Conservation (phyloP, 1,284 basidiomycete genomes). For the Ceratobasidium sp. region DNA sequence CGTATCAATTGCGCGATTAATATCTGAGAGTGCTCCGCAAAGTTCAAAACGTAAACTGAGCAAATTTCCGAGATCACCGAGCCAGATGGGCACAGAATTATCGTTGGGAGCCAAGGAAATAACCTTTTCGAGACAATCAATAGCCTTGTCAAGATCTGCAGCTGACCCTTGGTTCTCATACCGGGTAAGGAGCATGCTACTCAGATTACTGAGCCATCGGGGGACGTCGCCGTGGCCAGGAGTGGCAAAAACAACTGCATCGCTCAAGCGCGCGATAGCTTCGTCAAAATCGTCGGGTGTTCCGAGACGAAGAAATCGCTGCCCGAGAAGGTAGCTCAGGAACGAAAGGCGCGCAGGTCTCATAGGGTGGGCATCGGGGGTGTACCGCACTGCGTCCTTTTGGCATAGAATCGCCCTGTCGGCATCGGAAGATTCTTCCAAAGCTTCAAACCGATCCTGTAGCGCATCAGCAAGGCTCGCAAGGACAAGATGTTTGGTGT, state of each 20-base stretch:
- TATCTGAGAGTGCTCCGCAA: background rate
- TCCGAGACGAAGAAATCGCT: background rate
- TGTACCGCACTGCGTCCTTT: background rate
- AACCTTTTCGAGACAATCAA: background rate
- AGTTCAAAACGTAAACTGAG: background rate
- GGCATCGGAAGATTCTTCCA: background rate
- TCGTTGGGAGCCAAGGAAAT: background rate
- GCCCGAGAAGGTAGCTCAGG: background rate
- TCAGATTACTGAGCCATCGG: background rate
- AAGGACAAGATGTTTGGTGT: background rate
- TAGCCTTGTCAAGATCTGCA: background rate
- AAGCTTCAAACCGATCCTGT: background rate
- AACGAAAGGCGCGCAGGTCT: background rate
- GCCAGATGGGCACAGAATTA: background rate
- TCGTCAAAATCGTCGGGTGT: background rate
- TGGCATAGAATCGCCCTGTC: background rate
- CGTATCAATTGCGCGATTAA: background rate
- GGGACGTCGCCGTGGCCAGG: background rate
- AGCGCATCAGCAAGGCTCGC: background rate
- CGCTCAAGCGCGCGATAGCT: background rate
- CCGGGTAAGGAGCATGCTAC: background rate
- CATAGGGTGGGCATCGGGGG: background rate
- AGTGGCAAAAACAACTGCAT: background rate
- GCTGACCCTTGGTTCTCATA: background rate
- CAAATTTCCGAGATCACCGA: slow-evolving; percentile 1